phyloP scores from a whole-genome alignment of 768 basidiomycete species.

The Lactarius akahatsu region DNA sequence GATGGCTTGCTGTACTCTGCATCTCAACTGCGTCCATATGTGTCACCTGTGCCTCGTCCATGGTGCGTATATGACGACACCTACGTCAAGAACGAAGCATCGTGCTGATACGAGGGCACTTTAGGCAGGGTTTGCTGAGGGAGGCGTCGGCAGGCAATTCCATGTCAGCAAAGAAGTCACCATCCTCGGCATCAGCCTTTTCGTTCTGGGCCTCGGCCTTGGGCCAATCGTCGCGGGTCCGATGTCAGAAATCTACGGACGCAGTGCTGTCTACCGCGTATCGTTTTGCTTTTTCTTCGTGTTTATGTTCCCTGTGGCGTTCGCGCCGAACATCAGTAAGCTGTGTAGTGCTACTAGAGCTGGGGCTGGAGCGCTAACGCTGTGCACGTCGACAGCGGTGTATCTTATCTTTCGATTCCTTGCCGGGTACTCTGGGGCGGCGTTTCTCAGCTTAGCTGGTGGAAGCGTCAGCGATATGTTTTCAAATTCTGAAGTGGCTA shows the following conservation, averaged over 20 bases:
- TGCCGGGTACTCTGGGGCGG: conserved; percentile 53
- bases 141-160: conserved; percentile 40
- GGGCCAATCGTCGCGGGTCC: conserved; percentile 39
- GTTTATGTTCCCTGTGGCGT: conserved; percentile 70
- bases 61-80: conserved; percentile 17
- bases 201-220: conserved; percentile 38
- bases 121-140: conserved; percentile 41
- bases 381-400: conserved; percentile 41
- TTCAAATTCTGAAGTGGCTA: conserved; percentile 53
- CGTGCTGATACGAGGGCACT: not conserved
- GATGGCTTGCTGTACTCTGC: conserved; percentile 31
- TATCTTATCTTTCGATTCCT: conserved; percentile 63
- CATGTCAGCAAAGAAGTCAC: conserved; percentile 41
- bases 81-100: not conserved
- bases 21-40: conserved; percentile 31
- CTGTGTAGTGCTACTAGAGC: conserved; percentile 5
- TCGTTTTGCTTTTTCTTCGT: conserved; percentile 62
- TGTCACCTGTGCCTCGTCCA: conserved; percentile 32
- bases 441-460: conserved; percentile 62
- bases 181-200: conserved; percentile 43
- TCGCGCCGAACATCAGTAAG: conserved; percentile 64
- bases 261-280: conserved; percentile 58
- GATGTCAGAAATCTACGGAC: conserved; percentile 56
- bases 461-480: conserved; percentile 62
- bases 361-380: not conserved